phyloP scores from a whole-genome alignment of 1,284 basidiomycete species.

The Sphagnurus paluster region DNA sequence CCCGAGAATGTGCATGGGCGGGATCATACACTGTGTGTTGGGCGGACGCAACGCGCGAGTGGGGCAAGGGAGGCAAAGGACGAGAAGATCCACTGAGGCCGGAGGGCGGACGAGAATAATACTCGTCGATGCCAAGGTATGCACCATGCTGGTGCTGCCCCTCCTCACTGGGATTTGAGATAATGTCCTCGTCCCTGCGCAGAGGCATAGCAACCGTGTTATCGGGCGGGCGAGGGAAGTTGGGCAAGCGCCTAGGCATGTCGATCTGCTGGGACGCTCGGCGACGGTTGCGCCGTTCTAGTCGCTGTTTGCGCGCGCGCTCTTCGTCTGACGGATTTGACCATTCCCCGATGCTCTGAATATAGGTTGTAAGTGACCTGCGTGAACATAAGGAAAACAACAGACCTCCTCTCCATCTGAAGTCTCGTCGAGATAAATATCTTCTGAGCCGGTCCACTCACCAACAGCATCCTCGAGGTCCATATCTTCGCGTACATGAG shows the following conservation, averaged over 20 bases:
- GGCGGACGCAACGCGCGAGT: constrained; percentile 63
- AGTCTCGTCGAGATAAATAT: constrained; percentile 48
- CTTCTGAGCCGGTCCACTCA: constrained; percentile 83
- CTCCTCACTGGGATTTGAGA: constrained; percentile 84
- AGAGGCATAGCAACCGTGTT: constrained; percentile 39
- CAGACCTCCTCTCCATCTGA: constrained; percentile 63
- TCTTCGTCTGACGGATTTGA: constrained; percentile 89
- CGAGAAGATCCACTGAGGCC: constrained; percentile 31
- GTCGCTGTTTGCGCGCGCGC: constrained; percentile 64
- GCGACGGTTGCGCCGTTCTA: constrained; percentile 58
- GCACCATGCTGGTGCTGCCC: constrained; percentile 40
- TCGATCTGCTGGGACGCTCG: constrained; percentile 46
- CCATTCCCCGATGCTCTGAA: constrained; percentile 79
- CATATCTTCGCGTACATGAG: constrained; percentile 19
- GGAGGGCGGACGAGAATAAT: constrained; percentile 32
- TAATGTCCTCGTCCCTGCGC: constrained; percentile 59
- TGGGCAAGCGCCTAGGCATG: constrained; percentile 64
- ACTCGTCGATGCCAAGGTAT: constrained; percentile 45
- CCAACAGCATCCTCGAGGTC: constrained; percentile 44
- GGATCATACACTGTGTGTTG: constrained; percentile 63
- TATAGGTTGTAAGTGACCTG: too few species aligned
- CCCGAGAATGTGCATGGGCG: constrained; percentile 63
- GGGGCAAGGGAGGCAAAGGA: constrained; percentile 60
- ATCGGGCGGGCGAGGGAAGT: constrained; percentile 74
- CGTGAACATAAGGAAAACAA: constrained; percentile 12